These are phyloP conservation scores for Copromyces sp. DNA, from an alignment of 495 filamentous ascomycete genomes.

Conservation along the genomic window DNA sequence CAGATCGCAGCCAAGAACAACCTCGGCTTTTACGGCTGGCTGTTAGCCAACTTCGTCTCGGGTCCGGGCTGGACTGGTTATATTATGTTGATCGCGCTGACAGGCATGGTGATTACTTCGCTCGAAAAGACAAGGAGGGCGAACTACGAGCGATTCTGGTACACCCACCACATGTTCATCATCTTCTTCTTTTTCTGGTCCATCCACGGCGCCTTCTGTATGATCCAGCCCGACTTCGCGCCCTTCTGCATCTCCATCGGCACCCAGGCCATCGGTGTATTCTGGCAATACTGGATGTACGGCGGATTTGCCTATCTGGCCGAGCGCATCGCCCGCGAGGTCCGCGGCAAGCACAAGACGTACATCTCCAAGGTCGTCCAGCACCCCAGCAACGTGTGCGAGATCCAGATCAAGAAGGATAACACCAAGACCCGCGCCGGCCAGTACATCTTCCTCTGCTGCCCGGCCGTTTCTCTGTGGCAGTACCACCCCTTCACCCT, in stretches of 20 bases:
- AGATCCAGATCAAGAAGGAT: constrained; percentile 81
- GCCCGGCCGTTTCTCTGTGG: constrained; percentile 68
- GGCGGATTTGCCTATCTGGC: constrained; percentile 62
- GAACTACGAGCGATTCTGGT: constrained; percentile 75
- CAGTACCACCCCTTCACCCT: constrained; percentile 74
- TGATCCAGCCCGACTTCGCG: constrained; percentile 66
- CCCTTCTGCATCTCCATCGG: constrained; percentile 56
- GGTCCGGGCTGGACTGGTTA: constrained; percentile 74
- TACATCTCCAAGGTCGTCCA: constrained; percentile 76
- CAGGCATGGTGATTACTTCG: constrained; percentile 58
- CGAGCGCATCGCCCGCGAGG: constrained; percentile 59
- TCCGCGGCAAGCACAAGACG: constrained; percentile 62
- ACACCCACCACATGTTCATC: constrained; percentile 68
- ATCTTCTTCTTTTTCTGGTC: constrained; percentile 77
- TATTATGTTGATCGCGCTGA: constrained; percentile 61
- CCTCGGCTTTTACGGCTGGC: constrained; percentile 60
- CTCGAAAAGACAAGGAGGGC: constrained; percentile 56
- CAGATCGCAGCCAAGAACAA: constrained; percentile 60
- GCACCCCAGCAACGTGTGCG: constrained; percentile 72
- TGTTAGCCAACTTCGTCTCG: constrained; percentile 58
- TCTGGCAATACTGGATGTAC: constrained; percentile 75
- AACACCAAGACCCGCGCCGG: constrained; percentile 66
- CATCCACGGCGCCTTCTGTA: constrained; percentile 70
- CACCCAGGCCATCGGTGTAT: constrained; percentile 54
- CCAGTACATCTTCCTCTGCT: constrained; percentile 77